These are phyloP conservation scores for Discostella stelligera DNA, from an alignment of 352 stramenopile species.

Conservation along the genomic window DNA sequence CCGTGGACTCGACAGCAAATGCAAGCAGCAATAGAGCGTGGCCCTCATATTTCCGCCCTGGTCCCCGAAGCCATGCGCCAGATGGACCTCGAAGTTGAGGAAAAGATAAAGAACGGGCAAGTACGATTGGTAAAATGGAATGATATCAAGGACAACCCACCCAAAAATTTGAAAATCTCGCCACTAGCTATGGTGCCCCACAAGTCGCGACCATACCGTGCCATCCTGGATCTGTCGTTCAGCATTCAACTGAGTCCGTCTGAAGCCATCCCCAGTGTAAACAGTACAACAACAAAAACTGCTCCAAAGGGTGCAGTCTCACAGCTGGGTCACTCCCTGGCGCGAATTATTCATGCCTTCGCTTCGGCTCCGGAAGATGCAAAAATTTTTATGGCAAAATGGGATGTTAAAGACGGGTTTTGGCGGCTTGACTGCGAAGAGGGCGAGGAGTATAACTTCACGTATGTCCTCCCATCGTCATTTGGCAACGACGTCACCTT, in stretches of 20 bases:
- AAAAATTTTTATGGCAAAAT: slow-evolving; percentile 25
- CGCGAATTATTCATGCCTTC: slow-evolving; percentile 11
- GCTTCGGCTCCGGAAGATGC: neutral
- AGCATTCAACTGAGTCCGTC: neutral
- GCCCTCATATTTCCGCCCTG: slow-evolving; percentile 10
- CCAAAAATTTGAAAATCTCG: slow-evolving; percentile 19
- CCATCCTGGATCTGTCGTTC: slow-evolving; percentile 35
- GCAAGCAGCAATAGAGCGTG: neutral
- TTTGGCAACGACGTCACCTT: neutral
- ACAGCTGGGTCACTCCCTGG: slow-evolving; percentile 1
- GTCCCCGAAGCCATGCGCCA: neutral
- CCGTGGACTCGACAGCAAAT: slow-evolving; percentile 19
- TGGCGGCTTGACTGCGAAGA: slow-evolving; percentile 18
- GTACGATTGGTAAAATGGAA: slow-evolving; percentile 9
- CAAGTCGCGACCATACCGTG: slow-evolving; percentile 18
- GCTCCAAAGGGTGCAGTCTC: slow-evolving; percentile 2
- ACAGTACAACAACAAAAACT: neutral
- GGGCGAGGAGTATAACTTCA: slow-evolving; percentile 43
- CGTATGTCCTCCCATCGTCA: slow-evolving; percentile 31
- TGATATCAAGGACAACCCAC: slow-evolving; percentile 27
- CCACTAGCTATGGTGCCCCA: slow-evolving; percentile 30
- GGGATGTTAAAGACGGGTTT: slow-evolving; percentile 37
- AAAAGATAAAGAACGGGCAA: neutral
- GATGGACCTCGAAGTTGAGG: neutral
- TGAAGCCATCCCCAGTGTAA: neutral